Evolutionary conservation across 208 protist genomes (phyloP), one percentile per base, ranked within the genome.

Genomic region (Leishmania braziliensis): DNA sequence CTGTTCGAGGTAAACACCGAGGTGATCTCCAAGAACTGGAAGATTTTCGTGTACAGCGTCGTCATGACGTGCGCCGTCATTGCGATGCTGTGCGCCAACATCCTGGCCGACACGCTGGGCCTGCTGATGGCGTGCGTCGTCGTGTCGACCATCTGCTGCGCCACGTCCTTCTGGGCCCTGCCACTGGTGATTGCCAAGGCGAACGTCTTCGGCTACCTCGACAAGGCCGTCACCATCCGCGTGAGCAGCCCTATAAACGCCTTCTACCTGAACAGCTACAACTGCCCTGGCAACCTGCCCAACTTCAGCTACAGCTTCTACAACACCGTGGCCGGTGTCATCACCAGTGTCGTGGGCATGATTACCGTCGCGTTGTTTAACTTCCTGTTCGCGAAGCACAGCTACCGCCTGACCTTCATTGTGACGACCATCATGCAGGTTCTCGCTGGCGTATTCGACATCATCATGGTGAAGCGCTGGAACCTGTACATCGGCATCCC

Each of bases 401-500:
- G 83, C 33, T 95, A 93, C 77, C 84, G 88, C 26, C 62, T 92
- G 16, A 89, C 89, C 6, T 92, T 89, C 73, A 53, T 86, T 23
- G 66, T 85, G 20, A 91, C 86, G 20, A 85, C 80, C 20, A 54
- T 85, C 9, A 39, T 89, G 58, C 74, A 86, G 63, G 77, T 91
- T 29, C 46, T 90, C 51, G 87, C 84, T 16, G 85, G 54, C 36
- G n/a, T 95, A 48, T 86, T 93, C 73, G 75, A 78, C 36, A 84
- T 95, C 48, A 86, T 93, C 54, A 92, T 95, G 33, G 87, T 94
- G 70, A 81, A 91, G 83, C 90, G 91, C 23, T 95, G 91, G 91
- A 95, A 95, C 83, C 26, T 78, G 53, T 43, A 85, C 48, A 80
- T 87, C 48, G 76, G 84, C 39, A 87, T 93, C 62, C 89, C 86